phyloP scores from a whole-genome alignment of 345 rosid genomes.

The Murraya paniculata region DNA sequence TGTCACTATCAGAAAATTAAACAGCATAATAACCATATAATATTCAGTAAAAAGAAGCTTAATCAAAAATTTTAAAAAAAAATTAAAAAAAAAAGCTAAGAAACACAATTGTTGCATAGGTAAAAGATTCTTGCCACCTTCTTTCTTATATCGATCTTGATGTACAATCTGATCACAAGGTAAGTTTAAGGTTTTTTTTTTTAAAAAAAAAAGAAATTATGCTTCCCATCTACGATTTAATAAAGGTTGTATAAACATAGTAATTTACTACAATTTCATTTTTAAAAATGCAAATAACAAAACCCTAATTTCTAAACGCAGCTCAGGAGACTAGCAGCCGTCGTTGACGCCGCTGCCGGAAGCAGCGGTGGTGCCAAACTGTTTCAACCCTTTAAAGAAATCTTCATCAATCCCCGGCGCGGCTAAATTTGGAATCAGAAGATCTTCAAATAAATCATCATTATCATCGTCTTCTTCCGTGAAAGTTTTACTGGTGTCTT shows the following conservation, averaged over 20 bases:
- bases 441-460: slow-evolving; percentile 31
- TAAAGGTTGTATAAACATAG: neutral
- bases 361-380: slow-evolving; percentile 10
- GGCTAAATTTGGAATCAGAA: slow-evolving; percentile 54
- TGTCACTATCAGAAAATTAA: neutral
- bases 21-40: neutral
- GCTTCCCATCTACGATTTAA: neutral
- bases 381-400: slow-evolving; percentile 34
- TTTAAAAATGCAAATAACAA: neutral
- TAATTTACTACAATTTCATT: neutral
- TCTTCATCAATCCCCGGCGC: slow-evolving; percentile 49
- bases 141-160: slow-evolving; percentile 17
- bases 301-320: neutral
- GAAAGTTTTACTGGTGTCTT: neutral
- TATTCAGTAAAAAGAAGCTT: neutral
- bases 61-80: neutral
- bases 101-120: slow-evolving; percentile 1
- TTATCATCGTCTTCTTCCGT: slow-evolving; percentile 24
- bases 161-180: neutral
- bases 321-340: slow-evolving; percentile 7
- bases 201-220: neutral
- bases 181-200: slow-evolving; percentile 15
- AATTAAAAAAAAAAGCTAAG: neutral
- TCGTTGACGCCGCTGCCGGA: slow-evolving; percentile 22
- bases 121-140: slow-evolving; percentile 23